Conservation (phyloP, 441 rosid genomes). For the Biscutella auriculata region DNA sequence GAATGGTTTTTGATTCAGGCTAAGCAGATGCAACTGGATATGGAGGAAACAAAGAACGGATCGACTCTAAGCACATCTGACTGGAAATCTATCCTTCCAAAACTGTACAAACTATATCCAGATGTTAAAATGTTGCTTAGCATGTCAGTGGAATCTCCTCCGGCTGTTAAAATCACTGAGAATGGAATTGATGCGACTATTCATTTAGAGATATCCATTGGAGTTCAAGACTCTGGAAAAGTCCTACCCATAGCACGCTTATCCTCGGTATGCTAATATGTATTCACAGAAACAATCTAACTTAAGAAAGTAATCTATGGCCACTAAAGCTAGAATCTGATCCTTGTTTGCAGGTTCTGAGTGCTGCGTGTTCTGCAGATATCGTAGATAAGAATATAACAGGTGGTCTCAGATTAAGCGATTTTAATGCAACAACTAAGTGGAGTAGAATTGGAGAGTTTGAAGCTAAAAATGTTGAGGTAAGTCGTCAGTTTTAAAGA, state of each 20-base stretch:
- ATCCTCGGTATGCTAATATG: conserved; percentile 40
- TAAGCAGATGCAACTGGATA: conserved; percentile 46
- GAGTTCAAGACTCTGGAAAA: conserved; percentile 42
- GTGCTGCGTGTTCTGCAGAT: conserved; percentile 39
- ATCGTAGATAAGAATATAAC: conserved; percentile 39
- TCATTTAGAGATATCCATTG: conserved; percentile 37
- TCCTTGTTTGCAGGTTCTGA: conserved; percentile 34
- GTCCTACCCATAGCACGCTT: conserved; percentile 49
- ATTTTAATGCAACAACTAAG: conserved; percentile 42
- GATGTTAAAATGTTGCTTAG: conserved; percentile 43
- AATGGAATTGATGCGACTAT: conserved; percentile 37
- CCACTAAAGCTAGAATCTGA: neutral
- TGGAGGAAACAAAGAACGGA: conserved; percentile 40
- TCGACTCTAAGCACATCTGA: conserved; percentile 60
- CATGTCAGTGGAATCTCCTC: conserved; percentile 52
- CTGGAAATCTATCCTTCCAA: conserved; percentile 59
- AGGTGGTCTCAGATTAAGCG: conserved; percentile 35
- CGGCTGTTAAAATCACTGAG: conserved; percentile 32
- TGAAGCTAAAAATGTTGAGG: conserved; percentile 42
- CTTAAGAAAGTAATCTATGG: neutral
- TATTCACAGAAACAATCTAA: neutral
- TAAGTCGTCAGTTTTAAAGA: neutral
- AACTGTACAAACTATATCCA: conserved; percentile 51
- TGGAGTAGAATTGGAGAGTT: conserved; percentile 56
- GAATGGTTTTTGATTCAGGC: conserved; percentile 35